Conservation (phyloP, 1,139 yeast genomes). For the Yamadazyma atlantica region DNA sequence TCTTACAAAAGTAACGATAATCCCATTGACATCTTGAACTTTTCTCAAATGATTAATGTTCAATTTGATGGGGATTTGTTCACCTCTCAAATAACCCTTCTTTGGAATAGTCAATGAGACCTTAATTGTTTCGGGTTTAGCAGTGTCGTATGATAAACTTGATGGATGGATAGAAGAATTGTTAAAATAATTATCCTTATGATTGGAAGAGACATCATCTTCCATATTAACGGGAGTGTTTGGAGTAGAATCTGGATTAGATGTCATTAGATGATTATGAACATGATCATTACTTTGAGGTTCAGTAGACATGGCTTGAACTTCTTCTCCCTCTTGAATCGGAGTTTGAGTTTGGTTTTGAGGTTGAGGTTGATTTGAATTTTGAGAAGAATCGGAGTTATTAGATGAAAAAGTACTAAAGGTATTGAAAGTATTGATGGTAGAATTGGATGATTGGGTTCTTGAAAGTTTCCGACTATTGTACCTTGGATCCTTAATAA, state of each 20-base stretch:
- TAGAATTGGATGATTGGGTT: slow-evolving; percentile 54
- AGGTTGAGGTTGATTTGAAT: slow-evolving; percentile 3
- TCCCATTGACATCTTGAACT: slow-evolving; percentile 71
- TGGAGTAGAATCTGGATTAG: not conserved
- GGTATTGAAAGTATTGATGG: slow-evolving; percentile 43
- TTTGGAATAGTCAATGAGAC: slow-evolving; percentile 61
- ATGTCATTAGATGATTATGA: not conserved
- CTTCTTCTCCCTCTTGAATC: slow-evolving; percentile 2
- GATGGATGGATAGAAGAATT: not conserved
- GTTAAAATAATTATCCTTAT: not conserved
- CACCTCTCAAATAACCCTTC: slow-evolving; percentile 78
- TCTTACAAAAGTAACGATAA: slow-evolving; percentile 76
- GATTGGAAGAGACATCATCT: not conserved
- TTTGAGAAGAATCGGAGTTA: slow-evolving; percentile 31
- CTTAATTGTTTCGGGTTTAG: slow-evolving; percentile 38
- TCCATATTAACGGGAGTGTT: slow-evolving; percentile 2
- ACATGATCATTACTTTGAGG: slow-evolving; percentile 1
- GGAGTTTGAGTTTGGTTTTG: slow-evolving; percentile 3
- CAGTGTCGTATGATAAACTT: not conserved
- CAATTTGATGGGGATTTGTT: slow-evolving; percentile 69
- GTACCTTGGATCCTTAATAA: slow-evolving; percentile 49
- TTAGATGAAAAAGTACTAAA: slow-evolving; percentile 35
- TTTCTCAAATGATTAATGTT: slow-evolving; percentile 67
- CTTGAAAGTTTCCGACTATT: slow-evolving; percentile 30
- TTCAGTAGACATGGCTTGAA: not conserved